phyloP scores from a whole-genome alignment of 768 basidiomycete genomes.

The Xanthoconium purpureum region DNA sequence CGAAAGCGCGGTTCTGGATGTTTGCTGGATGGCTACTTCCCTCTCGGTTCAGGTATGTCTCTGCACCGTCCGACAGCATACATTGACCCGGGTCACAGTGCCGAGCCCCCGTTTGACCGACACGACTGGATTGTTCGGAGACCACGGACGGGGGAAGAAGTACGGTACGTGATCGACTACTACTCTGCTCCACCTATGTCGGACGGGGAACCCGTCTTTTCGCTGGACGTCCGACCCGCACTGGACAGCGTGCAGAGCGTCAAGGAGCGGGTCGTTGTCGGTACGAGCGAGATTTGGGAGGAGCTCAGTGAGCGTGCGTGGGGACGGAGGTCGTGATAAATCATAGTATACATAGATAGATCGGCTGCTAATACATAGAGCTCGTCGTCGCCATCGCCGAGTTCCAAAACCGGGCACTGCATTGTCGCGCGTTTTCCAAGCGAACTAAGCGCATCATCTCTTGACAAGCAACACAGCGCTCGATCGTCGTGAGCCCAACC shows the following conservation, averaged over 20 bases:
- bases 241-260: slow-evolving; percentile 80
- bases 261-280: slow-evolving; percentile 66
- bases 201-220: slow-evolving; percentile 93
- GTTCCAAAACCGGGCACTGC: slow-evolving; percentile 25
- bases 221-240: slow-evolving; percentile 92
- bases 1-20: slow-evolving; percentile 86
- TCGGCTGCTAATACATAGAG: no score
- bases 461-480: not conserved
- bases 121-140: slow-evolving; percentile 97
- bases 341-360: slow-evolving; percentile 5
- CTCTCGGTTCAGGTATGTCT: slow-evolving; percentile 78
- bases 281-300: slow-evolving; percentile 69
- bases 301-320: slow-evolving; percentile 32
- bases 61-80: not conserved
- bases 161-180: slow-evolving; percentile 98
- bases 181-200: slow-evolving; percentile 88
- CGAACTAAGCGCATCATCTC: not conserved
- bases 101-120: slow-evolving; percentile 93
- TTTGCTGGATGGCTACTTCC: slow-evolving; percentile 89
- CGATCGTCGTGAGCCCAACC: slow-evolving; percentile 6
- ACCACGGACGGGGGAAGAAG: slow-evolving; percentile 72
- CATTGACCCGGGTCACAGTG: slow-evolving; percentile 41
- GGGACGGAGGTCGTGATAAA: slow-evolving; percentile 10
- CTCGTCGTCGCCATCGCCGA: not conserved
- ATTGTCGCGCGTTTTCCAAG: slow-evolving; percentile 15